phyloP scores from a whole-genome alignment of 2,329 filamentous ascomycete genomes.

The Periconia sp. region DNA sequence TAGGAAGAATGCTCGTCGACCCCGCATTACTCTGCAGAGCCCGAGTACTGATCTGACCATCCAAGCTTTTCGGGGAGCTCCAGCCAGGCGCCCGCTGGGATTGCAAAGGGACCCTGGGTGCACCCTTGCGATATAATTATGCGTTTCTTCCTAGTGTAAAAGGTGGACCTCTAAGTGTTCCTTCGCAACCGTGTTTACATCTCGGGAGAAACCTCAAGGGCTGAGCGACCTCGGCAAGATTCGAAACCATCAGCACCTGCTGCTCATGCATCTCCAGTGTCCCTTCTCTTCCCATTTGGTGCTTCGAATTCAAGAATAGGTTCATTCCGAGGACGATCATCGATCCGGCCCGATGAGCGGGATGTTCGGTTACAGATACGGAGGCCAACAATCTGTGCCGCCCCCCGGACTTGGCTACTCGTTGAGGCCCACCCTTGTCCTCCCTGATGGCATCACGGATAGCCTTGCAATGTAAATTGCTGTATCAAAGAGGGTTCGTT shows the following conservation, averaged over 20 bases:
- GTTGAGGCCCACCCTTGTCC: background rate
- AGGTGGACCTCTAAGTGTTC: background rate
- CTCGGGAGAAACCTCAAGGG: too few species aligned
- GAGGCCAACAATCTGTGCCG: slow-evolving; percentile 20
- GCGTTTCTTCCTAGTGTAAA: slow-evolving; percentile 5
- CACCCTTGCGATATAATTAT: slow-evolving; percentile 8
- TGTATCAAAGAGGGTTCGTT: background rate
- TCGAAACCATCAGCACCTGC: too few species aligned
- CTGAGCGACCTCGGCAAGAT: too few species aligned
- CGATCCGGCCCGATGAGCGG: slow-evolving; percentile 15
- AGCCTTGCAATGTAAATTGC: background rate
- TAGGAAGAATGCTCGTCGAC: slow-evolving; percentile 34
- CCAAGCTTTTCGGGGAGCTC: slow-evolving; percentile 33
- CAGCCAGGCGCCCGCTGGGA: slow-evolving; percentile 28
- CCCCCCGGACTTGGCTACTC: slow-evolving; percentile 11
- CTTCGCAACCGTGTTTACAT: background rate
- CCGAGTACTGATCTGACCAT: slow-evolving; percentile 31
- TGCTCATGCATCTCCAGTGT: background rate
- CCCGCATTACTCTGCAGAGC: slow-evolving; percentile 43
- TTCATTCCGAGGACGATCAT: slow-evolving; percentile 8
- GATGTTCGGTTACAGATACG: slow-evolving; percentile 13
- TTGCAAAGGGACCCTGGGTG: slow-evolving; percentile 16
- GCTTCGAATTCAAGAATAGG: background rate
- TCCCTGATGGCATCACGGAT: background rate
- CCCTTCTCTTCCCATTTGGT: background rate